These are phyloP conservation scores for Aspergillus sp. DNA, from an alignment of 2,329 filamentous ascomycete genomes.

Conservation along the genomic window DNA sequence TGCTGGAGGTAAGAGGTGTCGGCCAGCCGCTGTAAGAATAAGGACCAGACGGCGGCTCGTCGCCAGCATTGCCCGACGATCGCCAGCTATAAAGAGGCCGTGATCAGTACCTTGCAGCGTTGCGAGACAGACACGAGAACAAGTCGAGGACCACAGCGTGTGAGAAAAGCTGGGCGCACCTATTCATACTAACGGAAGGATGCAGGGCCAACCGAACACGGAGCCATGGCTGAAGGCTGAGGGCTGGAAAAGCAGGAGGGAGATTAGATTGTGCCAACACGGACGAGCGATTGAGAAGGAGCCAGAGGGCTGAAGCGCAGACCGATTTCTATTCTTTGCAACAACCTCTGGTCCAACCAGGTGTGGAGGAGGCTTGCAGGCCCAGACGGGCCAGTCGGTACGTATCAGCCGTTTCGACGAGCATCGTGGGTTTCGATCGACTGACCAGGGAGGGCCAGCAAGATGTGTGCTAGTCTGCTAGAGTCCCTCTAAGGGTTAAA, in stretches of 20 bases:
- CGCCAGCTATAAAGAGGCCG: constrained; percentile 31
- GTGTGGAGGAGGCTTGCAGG: constrained; percentile 21
- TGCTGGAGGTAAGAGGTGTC: constrained; percentile 32
- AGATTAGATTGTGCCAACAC: constrained; percentile 18
- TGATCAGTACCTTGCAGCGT: constrained; percentile 26
- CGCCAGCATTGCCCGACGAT: constrained; percentile 34
- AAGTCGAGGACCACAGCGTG: constrained; percentile 8
- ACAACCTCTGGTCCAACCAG: constrained; percentile 21
- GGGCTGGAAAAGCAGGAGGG: constrained; percentile 16
- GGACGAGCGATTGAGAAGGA: constrained; percentile 19
- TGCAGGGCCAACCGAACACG: constrained; percentile 29
- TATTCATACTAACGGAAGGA: constrained; percentile 40
- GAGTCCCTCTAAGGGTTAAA: constrained; percentile 11
- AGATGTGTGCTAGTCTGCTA: not conserved
- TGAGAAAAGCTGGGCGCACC: constrained; percentile 29
- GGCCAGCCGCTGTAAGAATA: constrained; percentile 34
- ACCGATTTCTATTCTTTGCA: constrained; percentile 34
- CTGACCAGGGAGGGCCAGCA: constrained; percentile 15
- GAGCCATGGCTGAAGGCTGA: constrained; percentile 31
- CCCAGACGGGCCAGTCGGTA: constrained; percentile 8
- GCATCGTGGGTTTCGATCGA: constrained; percentile 22
- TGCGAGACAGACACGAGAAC: constrained; percentile 8
- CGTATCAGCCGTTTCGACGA: constrained; percentile 14
- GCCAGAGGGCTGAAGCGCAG: constrained; percentile 17
- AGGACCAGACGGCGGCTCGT: constrained; percentile 33